Conservation (phyloP, 371 early-diverging fungal species). For the Zychaea mexicana region DNA sequence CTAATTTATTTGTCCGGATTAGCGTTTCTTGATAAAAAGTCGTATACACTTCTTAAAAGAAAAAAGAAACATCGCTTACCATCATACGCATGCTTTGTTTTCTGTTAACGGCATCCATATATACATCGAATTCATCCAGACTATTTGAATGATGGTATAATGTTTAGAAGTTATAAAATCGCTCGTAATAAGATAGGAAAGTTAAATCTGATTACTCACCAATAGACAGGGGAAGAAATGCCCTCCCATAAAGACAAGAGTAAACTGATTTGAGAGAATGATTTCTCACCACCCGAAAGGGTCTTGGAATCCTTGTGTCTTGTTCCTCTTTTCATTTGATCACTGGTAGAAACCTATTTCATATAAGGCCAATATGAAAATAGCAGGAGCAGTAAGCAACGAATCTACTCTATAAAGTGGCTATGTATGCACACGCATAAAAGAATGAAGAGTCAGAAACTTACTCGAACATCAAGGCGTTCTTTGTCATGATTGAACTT, state of each 20-base stretch:
- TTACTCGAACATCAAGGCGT: conserved; percentile 65
- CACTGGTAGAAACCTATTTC: conserved; percentile 36
- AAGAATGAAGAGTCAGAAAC: neutral
- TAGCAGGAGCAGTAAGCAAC: neutral
- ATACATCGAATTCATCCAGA: conserved; percentile 99
- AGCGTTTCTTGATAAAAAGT: too few relatives aligned
- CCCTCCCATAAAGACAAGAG: conserved; percentile 97
- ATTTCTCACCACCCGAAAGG: conserved; percentile 99
- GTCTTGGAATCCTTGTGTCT: conserved; percentile 86
- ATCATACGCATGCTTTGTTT: conserved; percentile 86
- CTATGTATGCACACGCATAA: neutral
- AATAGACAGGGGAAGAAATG: conserved; percentile 94
- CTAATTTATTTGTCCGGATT: too few relatives aligned
- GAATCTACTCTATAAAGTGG: neutral
- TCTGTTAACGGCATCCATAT: conserved; percentile 98
- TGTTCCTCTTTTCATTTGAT: conserved; percentile 42
- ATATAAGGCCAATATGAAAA: neutral
- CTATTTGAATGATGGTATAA: conserved; percentile 24
- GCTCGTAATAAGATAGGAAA: neutral
- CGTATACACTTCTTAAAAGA: neutral
- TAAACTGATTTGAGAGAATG: conserved; percentile 96
- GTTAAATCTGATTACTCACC: conserved; percentile 43
- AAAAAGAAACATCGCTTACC: conserved; percentile 29
- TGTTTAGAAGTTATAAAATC: neutral
- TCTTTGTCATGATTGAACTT: conserved; percentile 79